These are phyloP conservation scores for Ogataea saltuana DNA, from an alignment of 805 yeast genomes.

Conservation along the genomic window DNA sequence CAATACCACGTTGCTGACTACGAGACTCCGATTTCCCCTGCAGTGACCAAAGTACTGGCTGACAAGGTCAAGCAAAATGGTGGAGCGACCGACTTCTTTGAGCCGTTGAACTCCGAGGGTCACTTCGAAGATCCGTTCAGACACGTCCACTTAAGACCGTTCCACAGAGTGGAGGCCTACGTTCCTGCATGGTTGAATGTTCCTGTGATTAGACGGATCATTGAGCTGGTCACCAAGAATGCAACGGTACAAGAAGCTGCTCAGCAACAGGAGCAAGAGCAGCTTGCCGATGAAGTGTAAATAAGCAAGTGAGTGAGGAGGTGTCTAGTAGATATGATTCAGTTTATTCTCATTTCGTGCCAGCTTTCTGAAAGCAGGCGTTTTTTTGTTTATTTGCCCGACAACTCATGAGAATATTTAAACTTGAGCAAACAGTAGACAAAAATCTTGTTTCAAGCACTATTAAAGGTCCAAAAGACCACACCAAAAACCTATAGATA, in stretches of 20 bases:
- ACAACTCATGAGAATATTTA: too few relatives aligned
- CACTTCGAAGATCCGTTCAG: slow-evolving; percentile 85
- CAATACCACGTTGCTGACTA: slow-evolving; percentile 92
- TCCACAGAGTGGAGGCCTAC: slow-evolving; percentile 81
- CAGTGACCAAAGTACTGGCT: slow-evolving; percentile 78
- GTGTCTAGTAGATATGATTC: background rate
- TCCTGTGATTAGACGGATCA: slow-evolving; percentile 84
- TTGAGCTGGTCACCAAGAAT: slow-evolving; percentile 82
- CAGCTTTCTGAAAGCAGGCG: background rate
- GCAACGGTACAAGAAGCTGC: slow-evolving; percentile 67
- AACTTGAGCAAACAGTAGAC: too few relatives aligned
- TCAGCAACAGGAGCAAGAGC: slow-evolving; percentile 14
- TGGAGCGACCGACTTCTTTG: slow-evolving; percentile 64
- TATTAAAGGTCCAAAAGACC: too few relatives aligned
- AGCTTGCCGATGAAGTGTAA: background rate
- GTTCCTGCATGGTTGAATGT: slow-evolving; percentile 93
- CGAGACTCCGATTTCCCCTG: slow-evolving; percentile 86
- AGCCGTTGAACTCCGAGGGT: slow-evolving; percentile 66
- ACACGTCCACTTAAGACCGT: slow-evolving; percentile 70
- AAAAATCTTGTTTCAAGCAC: too few relatives aligned
- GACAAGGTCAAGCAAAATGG: slow-evolving; percentile 66
- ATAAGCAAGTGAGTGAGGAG: background rate
- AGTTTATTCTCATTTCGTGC: background rate
- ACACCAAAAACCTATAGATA: too few relatives aligned
- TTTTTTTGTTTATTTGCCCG: background rate